phyloP scores from a whole-genome alignment of 768 basidiomycete genomes.

The Boletus patriciae region DNA sequence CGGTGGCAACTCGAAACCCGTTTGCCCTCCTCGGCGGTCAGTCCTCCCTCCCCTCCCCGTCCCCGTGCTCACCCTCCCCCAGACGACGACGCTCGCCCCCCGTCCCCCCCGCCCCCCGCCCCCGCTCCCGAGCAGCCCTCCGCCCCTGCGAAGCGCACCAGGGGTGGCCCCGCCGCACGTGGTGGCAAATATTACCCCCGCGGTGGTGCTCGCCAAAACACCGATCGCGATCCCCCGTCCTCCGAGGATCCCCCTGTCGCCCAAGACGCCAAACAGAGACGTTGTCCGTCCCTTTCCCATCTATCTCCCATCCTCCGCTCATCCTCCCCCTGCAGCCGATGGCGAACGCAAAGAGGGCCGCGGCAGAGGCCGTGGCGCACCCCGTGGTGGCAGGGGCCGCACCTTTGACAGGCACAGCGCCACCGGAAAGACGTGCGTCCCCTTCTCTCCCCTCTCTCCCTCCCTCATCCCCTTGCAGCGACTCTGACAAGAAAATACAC shows the following conservation, averaged over 20 bases:
- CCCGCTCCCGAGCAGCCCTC: conserved; percentile 33
- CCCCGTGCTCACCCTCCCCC: too few relatives aligned
- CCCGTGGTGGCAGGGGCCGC: conserved; percentile 64
- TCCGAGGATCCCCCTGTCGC: conserved; percentile 38
- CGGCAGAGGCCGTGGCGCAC: conserved; percentile 45
- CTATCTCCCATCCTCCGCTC: background rate
- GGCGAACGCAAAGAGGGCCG: conserved; percentile 47
- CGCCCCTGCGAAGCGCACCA: conserved; percentile 45
- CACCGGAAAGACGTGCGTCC: conserved; percentile 76
- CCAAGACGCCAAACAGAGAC: conserved; percentile 35
- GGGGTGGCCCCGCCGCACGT: conserved; percentile 60
- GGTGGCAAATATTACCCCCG: conserved; percentile 70
- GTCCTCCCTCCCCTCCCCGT: too few relatives aligned
- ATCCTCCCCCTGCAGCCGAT: conserved; percentile 34
- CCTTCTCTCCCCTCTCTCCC: background rate
- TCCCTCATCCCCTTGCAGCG: conserved; percentile 47
- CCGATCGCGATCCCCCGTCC: conserved; percentile 39
- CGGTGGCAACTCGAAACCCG: too few relatives aligned
- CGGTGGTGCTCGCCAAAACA: conserved; percentile 51
- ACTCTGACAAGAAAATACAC: conserved; percentile 93
- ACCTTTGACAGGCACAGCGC: conserved; percentile 83
- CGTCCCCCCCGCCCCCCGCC: conserved; percentile 38
- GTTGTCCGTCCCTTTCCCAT: conserved; percentile 25
- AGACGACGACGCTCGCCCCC: conserved; percentile 49
- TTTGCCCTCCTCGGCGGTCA: too few relatives aligned